These are phyloP conservation scores for Powellomyces hirtus DNA, from an alignment of 192 early-diverging fungal species.

Conservation along the genomic window DNA sequence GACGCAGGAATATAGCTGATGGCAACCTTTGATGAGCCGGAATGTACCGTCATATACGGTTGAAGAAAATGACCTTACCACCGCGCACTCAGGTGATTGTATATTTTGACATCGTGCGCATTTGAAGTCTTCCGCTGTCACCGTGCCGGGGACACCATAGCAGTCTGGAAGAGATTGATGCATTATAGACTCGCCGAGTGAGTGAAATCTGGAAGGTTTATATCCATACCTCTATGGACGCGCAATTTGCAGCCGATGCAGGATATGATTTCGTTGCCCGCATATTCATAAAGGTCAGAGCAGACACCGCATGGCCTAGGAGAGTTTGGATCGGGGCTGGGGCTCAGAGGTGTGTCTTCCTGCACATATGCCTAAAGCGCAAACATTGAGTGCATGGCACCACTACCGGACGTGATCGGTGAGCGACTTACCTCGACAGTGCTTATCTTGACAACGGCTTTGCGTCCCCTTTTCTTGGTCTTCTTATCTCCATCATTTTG, in stretches of 20 bases:
- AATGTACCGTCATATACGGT: slow-evolving; percentile 4
- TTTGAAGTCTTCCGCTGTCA: not conserved
- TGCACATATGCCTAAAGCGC: too few species aligned
- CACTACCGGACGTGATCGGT: too few species aligned
- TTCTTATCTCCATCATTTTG: slow-evolving; percentile 8
- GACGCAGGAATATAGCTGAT: slow-evolving; percentile 37
- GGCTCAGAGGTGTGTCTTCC: not conserved
- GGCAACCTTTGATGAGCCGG: not conserved
- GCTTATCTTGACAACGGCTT: too few species aligned
- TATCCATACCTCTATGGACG: slow-evolving; percentile 22
- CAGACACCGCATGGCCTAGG: slow-evolving; percentile 25
- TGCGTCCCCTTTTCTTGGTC: slow-evolving; percentile 4
- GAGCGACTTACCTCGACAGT: too few species aligned
- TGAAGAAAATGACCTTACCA: slow-evolving; percentile 11
- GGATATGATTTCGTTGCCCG: slow-evolving; percentile 1
- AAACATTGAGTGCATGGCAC: too few species aligned
- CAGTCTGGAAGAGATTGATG: slow-evolving; percentile 15
- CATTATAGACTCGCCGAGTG: not conserved
- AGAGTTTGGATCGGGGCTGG: not conserved
- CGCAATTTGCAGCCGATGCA: slow-evolving; percentile 18
- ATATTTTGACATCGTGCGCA: slow-evolving; percentile 35
- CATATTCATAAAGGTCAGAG: slow-evolving; percentile 8
- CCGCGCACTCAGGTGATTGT: slow-evolving; percentile 20
- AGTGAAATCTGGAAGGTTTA: not conserved
- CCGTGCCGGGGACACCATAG: slow-evolving; percentile 24